Evolutionary conservation across 352 stramenopile species (phyloP).

Genomic region (Blastocystis sp.): DNA sequence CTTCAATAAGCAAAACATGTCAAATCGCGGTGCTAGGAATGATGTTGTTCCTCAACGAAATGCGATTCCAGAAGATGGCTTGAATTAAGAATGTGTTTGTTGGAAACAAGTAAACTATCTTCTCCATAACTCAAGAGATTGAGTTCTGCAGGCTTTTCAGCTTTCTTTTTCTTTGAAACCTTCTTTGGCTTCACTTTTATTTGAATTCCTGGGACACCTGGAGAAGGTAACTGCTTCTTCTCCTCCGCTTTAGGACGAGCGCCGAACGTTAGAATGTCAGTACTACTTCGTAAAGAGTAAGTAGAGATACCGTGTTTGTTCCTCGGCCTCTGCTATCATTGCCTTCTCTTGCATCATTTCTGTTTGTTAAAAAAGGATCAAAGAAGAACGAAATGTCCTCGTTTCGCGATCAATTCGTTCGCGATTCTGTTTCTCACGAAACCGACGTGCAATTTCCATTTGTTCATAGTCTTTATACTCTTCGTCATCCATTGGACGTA

Average conservation of each 20-base stretch:
- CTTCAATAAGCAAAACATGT: neutral
- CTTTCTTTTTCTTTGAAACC: neutral
- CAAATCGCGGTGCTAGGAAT: neutral
- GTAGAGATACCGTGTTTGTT: neutral
- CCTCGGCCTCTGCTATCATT: neutral
- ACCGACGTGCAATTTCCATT: constrained; percentile 10
- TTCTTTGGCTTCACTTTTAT: neutral
- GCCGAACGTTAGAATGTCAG: neutral
- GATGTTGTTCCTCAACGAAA: no score
- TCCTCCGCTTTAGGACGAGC: neutral
- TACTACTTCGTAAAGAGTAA: neutral
- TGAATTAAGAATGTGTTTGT: neutral
- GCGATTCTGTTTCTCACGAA: neutral
- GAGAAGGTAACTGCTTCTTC: neutral
- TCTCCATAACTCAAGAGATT: neutral
- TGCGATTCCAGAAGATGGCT: no score
- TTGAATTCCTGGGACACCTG: neutral
- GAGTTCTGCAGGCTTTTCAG: neutral
- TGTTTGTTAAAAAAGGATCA: neutral
- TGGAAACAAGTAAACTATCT: neutral
- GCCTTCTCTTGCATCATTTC: neutral
- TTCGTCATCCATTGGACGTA: constrained; percentile 48
- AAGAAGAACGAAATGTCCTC: neutral
- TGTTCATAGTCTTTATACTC: constrained; percentile 48
- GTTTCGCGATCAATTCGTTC: neutral